Evolutionary conservation across 495 filamentous ascomycete genomes (phyloP).

Genomic region (Daldinia caldariorum): DNA sequence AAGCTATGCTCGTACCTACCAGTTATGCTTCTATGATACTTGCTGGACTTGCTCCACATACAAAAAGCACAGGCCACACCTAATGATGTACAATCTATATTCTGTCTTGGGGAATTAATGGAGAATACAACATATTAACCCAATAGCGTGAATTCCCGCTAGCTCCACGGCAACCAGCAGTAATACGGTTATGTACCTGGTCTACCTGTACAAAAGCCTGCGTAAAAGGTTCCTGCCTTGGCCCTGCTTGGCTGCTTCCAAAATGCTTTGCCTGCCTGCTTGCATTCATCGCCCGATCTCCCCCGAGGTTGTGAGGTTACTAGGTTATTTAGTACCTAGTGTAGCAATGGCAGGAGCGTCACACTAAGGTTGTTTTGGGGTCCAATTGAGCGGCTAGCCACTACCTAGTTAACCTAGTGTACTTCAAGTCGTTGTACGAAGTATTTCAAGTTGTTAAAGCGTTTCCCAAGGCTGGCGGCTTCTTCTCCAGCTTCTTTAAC

Average conservation of each 20-base stretch:
- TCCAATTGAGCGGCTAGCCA: slow-evolving; percentile 29
- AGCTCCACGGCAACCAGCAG: slow-evolving; percentile 16
- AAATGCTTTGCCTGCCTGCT: slow-evolving; percentile 18
- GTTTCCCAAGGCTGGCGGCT: slow-evolving; percentile 33
- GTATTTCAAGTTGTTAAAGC: slow-evolving; percentile 9
- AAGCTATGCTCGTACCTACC: no score
- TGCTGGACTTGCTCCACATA: no score
- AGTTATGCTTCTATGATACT: no score
- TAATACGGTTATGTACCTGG: no score
- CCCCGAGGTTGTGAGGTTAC: slow-evolving; percentile 28
- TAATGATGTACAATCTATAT: slow-evolving; percentile 30
- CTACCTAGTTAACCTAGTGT: background rate
- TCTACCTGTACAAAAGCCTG: slow-evolving; percentile 16
- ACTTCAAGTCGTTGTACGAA: background rate
- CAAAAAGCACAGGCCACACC: slow-evolving; percentile 31
- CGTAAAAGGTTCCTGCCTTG: background rate
- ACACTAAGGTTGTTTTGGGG: slow-evolving; percentile 14
- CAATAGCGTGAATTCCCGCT: slow-evolving; percentile 44
- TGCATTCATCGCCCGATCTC: slow-evolving; percentile 25
- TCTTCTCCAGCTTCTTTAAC: slow-evolving; percentile 17
- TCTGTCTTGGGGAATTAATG: slow-evolving; percentile 31
- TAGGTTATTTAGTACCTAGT: background rate
- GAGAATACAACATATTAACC: background rate
- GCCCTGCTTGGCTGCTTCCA: background rate
- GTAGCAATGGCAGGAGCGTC: slow-evolving; percentile 27